These are phyloP conservation scores for Barnettozyma sucrosica DNA, from an alignment of 805 yeast species.

Conservation along the genomic window DNA sequence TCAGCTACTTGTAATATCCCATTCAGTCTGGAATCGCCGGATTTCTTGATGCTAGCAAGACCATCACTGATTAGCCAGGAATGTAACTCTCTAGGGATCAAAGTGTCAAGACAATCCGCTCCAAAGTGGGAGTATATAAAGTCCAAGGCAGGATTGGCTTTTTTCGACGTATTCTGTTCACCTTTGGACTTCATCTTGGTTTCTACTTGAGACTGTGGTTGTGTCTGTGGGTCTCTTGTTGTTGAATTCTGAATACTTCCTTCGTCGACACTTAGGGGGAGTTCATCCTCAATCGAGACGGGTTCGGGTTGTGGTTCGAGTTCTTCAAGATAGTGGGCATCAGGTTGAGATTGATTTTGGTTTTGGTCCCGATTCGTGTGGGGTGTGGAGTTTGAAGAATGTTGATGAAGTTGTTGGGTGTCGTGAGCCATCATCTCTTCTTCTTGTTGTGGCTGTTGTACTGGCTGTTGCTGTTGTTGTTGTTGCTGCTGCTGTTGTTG, in stretches of 20 bases:
- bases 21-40: slow-evolving; percentile 21
- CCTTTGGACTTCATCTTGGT: not conserved
- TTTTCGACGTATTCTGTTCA: not conserved
- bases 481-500: slow-evolving; percentile 1
- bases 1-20: slow-evolving; percentile 66
- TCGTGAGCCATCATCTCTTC: not conserved
- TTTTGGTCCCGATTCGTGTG: not conserved
- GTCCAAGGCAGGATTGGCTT: not conserved
- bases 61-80: slow-evolving; percentile 10
- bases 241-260: not conserved
- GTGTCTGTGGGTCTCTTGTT: not conserved
- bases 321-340: not conserved
- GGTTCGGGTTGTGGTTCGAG: not conserved
- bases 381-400: not conserved
- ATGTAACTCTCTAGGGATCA: slow-evolving; percentile 1
- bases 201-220: not conserved
- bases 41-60: slow-evolving; percentile 4
- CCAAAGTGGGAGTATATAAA: slow-evolving; percentile 2
- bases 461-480: not conserved
- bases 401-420: not conserved
- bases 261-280: not conserved
- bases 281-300: not conserved
- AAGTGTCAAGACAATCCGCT: not conserved
- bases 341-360: not conserved
- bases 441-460: not conserved